Percentiles rank a stretch among this genome's conserved stretches.
phyloP scores from a whole-genome alignment of 2,329 filamentous ascomycete genomes.

The Colletotrichum sp. region DNA sequence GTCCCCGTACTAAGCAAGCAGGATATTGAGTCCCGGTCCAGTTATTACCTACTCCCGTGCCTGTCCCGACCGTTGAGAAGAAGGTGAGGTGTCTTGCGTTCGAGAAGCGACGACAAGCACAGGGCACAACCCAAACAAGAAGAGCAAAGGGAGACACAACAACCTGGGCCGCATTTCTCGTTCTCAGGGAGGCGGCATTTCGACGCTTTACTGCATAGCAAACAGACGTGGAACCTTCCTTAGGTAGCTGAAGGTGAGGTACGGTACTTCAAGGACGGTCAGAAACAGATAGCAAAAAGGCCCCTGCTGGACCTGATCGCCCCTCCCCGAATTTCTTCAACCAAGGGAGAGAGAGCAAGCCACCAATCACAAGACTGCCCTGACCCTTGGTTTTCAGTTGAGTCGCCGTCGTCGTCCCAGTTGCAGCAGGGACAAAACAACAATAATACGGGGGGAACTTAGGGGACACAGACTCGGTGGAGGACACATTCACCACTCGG shows the following conservation, averaged over 20 bases:
- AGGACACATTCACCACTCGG: neutral
- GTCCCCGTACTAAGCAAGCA: neutral
- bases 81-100: neutral
- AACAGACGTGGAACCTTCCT: neutral
- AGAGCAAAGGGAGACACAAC: neutral
- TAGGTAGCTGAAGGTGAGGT: neutral
- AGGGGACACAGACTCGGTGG: neutral
- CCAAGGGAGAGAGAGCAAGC: neutral
- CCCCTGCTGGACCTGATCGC: neutral
- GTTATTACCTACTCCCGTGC: neutral
- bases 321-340: neutral
- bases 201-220: neutral
- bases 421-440: neutral
- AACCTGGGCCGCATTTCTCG: neutral
- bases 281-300: neutral
- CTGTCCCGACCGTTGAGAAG: neutral
- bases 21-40: neutral
- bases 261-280: neutral
- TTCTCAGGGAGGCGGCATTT: neutral
- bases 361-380: neutral
- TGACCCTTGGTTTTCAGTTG: neutral
- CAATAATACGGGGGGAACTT: neutral
- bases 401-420: neutral
- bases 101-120: neutral
- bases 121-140: neutral